Percentiles rank a stretch among this genome's conserved stretches.
These are phyloP conservation scores for Fusarium compactum DNA, from an alignment of 2,329 filamentous ascomycete species.

Conservation along the genomic window DNA sequence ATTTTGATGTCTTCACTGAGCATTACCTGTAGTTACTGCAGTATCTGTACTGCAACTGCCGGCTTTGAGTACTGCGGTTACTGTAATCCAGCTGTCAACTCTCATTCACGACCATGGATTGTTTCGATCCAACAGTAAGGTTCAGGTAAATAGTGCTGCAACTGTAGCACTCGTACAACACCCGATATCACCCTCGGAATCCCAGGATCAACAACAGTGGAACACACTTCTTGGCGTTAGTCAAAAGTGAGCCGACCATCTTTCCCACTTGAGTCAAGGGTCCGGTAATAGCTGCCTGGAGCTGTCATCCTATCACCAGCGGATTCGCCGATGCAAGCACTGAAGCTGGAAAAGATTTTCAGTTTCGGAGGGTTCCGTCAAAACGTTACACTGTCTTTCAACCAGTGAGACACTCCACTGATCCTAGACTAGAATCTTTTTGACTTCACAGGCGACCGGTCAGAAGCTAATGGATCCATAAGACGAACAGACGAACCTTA, in stretches of 20 bases:
- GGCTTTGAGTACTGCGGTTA: no score
- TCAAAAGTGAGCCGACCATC: conserved; percentile 18
- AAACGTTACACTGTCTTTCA: not conserved
- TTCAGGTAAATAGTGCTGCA: not conserved
- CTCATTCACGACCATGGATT: no score
- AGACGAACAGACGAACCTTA: not conserved
- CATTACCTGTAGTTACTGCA: no score
- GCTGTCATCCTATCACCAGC: not conserved
- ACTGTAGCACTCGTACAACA: not conserved
- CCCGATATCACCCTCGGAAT: conserved; percentile 1
- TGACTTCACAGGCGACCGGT: no score
- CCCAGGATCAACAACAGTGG: conserved; percentile 10
- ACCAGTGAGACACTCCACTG: not conserved
- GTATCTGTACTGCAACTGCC: no score
- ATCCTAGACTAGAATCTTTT: no score
- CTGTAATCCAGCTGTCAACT: no score
- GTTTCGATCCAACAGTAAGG: not conserved
- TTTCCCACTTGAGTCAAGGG: conserved; percentile 9
- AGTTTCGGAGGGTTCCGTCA: conserved; percentile 7
- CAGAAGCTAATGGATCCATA: not conserved
- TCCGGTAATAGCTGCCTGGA: conserved; percentile 24
- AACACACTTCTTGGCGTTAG: conserved; percentile 24
- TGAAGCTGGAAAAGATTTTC: conserved; percentile 8
- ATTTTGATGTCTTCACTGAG: not conserved
- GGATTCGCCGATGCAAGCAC: conserved; percentile 27